These are phyloP conservation scores for Termitomyces sp. DNA, from an alignment of 768 basidiomycete genomes.

Conservation along the genomic window DNA sequence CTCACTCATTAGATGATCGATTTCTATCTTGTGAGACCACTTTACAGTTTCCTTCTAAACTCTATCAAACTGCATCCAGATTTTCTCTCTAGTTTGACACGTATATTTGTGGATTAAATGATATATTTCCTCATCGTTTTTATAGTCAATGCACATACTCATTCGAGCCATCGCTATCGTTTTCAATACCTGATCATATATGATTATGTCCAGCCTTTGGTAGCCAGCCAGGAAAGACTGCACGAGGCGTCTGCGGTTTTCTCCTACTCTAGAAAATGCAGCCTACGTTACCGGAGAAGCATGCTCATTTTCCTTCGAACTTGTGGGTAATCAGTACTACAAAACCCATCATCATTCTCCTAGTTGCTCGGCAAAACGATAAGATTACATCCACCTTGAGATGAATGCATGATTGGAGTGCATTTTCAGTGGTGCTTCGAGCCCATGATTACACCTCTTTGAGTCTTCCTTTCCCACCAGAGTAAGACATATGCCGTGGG, in stretches of 20 bases:
- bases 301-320: background rate
- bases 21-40: no score
- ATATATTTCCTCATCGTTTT: background rate
- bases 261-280: background rate
- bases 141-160: no score
- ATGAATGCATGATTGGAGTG: background rate
- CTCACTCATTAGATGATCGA: background rate
- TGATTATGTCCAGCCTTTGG: background rate
- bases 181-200: no score
- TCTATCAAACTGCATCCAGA: no score
- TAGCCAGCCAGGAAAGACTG: background rate
- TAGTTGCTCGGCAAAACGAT: background rate
- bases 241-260: background rate
- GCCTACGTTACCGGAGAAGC: background rate
- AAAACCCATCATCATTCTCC: background rate
- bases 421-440: no score
- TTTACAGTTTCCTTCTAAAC: no score
- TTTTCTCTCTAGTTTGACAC: no score
- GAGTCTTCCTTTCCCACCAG: background rate
- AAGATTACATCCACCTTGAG: background rate
- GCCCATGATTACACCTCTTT: background rate
- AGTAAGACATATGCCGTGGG: no score
- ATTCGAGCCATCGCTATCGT: no score
- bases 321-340: background rate
- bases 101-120: background rate